Evolutionary conservation across 116 monocot genomes (phyloP).

Genomic region (Cymodocea nodosa): DNA sequence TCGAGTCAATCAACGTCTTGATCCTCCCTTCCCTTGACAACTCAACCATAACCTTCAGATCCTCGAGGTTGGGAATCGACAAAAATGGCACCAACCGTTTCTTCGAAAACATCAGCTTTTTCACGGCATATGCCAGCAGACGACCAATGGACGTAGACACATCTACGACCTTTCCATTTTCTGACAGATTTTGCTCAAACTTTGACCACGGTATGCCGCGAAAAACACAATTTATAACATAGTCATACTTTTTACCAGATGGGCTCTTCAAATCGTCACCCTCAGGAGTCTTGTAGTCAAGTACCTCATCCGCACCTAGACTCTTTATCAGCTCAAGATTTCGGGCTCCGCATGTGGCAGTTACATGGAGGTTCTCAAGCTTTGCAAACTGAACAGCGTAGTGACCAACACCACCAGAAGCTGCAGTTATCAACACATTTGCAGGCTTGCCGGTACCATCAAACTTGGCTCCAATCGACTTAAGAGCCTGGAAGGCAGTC

Average conservation of each 20-base stretch:
- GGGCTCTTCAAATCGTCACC: constrained; percentile 53
- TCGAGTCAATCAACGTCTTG: constrained; percentile 59
- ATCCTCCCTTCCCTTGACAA: constrained; percentile 61
- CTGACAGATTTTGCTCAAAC: constrained; percentile 35
- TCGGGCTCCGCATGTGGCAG: constrained; percentile 78
- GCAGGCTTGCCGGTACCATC: constrained; percentile 9
- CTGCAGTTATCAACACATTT: constrained; percentile 69
- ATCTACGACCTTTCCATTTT: constrained; percentile 42
- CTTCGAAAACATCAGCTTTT: constrained; percentile 48
- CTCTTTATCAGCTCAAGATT: constrained; percentile 42
- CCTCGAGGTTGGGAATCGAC: constrained; percentile 22
- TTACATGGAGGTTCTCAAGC: constrained; percentile 45
- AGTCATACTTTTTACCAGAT: constrained; percentile 56
- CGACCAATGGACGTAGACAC: constrained; percentile 19
- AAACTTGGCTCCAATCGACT: constrained; percentile 10
- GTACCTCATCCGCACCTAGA: constrained; percentile 65
- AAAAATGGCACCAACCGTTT: constrained; percentile 42
- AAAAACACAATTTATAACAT: constrained; percentile 49
- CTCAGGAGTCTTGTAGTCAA: constrained; percentile 70
- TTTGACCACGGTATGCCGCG: constrained; percentile 27
- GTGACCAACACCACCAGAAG: constrained; percentile 74
- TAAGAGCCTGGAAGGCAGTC: constrained; percentile 56
- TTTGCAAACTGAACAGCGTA: constrained; percentile 68
- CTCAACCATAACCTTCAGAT: constrained; percentile 45
- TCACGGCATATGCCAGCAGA: constrained; percentile 10